Evolutionary conservation across 306 rosid genomes (phyloP), one percentile per base, ranked within the genome.

Genomic region (Urtica urens): DNA sequence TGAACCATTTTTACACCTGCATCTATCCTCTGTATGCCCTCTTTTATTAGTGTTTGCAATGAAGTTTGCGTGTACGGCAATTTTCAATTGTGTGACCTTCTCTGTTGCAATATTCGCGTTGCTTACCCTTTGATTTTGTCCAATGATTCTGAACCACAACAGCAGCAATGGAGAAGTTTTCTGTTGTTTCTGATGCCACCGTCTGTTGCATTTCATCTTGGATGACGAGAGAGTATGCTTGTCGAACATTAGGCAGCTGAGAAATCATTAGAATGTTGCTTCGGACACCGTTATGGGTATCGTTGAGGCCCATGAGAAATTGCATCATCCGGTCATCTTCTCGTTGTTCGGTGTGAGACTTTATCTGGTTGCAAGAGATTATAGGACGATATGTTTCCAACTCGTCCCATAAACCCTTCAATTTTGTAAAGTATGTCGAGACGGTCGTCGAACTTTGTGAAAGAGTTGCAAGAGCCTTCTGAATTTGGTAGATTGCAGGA

Each of bases 281-380:
- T 27, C 51, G 38, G 5, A 53, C 46, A 1, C 4, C 19, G 19
- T 28, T 42, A 33, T 72, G 54, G 0, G 51, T 48, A 20, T 58
- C 57, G 3, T 57, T 67, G 2, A 72, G 53, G 0, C 78, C 67
- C 57, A 67, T 67, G 45, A 65, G 48, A 53, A 72, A 72, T 14
- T 66, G 51, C 55, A 62, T 62, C 66, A 64, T 0, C 7, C 22
- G 25, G 18, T 64, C 50, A 28, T 27, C 46, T 31, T 57, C 47
- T 33, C 31, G 48, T 27, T 67, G 57, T 22, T 67, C 64, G 21
- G 12, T n/a, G 23, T 58, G 60, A 27, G 42, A 59, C 4, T 67
- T 58, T 56, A 51, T 41, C 5, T 66, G 41, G 7, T 60, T 71
- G 20, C 50, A 66, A 0, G 54, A 38, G 15, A 30, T 38, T n/a